Base-by-base conservation (phyloP, 1,284 basidiomycete genomes). In the Cutaneotrichosporon arboriforme region DNA sequence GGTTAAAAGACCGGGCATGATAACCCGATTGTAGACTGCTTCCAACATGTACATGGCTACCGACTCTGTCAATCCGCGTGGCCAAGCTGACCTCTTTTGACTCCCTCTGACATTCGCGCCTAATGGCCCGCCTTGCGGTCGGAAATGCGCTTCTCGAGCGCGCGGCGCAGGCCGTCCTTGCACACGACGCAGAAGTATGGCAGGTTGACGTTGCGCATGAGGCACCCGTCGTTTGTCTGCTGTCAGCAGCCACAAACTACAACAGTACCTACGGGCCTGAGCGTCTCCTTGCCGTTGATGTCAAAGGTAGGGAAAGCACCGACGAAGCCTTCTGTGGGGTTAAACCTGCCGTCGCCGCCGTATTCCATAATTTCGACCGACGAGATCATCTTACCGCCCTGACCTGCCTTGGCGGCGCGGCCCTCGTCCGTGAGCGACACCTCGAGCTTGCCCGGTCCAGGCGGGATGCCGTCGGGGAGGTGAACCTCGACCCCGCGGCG, bases 281-380 rank as follows among this genome's bases (percentile, higher is more conserved):
- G 59, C 7, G 68, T 69, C 22, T 70, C 50, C 2, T 38, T 45
- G 4, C 70, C 69, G 36, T 69, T 53, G 20, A 63, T 59, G 2
- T 56, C 53, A 49, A 62, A 88, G 79, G 88, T 90, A 7, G 86
- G 87, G 69, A 83, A 90, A 13, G 86, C 77, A 46, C 86, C 80
- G 58, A 88, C 84, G 63, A 84, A 78, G 0, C 83, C 86, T 5
- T 77, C 76, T 1, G 76, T 73, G 3, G 76, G 68, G 43, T 83
- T 78, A 67, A 88, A 90, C 64, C 87, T 81, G 21, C 77, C 67
- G 40, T 78, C 78, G 41, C 78, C 74, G 1, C 87, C 88, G 64
- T 85, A 90, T 69, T 90, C 88, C 8, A 90, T 72, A 4, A 88
- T 74, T 68, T 90, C 87, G 2, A 83, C 77, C 58, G 83, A 88